Conservation (phyloP, 768 basidiomycete genomes). For the Cystoderma amianthinum region DNA sequence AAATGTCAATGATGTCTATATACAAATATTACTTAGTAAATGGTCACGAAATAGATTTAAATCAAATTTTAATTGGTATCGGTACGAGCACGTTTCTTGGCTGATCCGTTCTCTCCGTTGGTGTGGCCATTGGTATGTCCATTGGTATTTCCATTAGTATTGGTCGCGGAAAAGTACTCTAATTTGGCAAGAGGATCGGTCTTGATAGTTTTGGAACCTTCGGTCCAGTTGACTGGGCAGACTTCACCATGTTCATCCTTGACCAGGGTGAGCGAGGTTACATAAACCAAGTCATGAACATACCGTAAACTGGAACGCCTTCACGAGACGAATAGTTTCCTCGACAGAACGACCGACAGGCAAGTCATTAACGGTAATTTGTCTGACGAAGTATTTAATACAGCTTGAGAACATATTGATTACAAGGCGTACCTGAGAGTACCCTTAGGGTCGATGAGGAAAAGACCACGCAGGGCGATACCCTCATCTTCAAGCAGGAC, state of each 20-base stretch:
- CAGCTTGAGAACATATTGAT: neutral
- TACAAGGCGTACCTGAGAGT: conserved; percentile 43
- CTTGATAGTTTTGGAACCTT: conserved; percentile 79
- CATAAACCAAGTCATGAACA: conserved; percentile 13
- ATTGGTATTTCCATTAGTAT: conserved; percentile 26
- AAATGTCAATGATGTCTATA: neutral
- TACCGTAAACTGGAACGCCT: conserved; percentile 90
- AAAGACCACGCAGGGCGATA: conserved; percentile 80
- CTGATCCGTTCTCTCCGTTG: conserved; percentile 6
- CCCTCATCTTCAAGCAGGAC: conserved; percentile 87
- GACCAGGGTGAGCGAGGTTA: neutral
- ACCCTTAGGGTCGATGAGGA: conserved; percentile 84
- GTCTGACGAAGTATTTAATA: conserved; percentile 26
- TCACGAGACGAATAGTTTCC: conserved; percentile 84
- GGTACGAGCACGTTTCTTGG: conserved; percentile 55
- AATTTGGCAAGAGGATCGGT: conserved; percentile 65
- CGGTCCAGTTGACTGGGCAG: conserved; percentile 87
- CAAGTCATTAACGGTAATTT: conserved; percentile 87
- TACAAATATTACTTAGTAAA: neutral
- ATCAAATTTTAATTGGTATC: too few relatives aligned
- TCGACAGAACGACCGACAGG: conserved; percentile 95
- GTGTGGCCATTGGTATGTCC: conserved; percentile 9
- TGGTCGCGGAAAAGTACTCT: conserved; percentile 57
- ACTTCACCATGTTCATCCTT: conserved; percentile 91
- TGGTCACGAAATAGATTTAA: too few relatives aligned